These are phyloP conservation scores for Penicillium sp. DNA, from an alignment of 2,329 filamentous ascomycete species.

Conservation along the genomic window DNA sequence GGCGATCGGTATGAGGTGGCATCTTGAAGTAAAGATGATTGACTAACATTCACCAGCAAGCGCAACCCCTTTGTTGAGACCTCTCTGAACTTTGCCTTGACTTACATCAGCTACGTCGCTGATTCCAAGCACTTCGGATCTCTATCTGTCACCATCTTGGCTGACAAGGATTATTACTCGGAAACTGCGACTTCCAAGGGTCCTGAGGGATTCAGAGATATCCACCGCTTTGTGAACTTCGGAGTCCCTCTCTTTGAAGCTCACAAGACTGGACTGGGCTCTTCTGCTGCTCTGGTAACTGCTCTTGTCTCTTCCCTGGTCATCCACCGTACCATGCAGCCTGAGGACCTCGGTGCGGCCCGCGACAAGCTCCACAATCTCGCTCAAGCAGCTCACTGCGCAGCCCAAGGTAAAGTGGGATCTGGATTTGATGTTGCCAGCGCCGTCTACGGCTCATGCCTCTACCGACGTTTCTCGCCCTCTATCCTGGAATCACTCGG, in stretches of 20 bases:
- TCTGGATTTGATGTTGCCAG: conserved; percentile 94
- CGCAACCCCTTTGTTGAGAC: conserved; percentile 91
- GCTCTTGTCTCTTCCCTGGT: conserved; percentile 64
- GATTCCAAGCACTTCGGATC: conserved; percentile 62
- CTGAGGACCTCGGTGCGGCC: conserved; percentile 50
- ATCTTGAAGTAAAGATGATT: neutral
- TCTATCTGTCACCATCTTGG: conserved; percentile 79
- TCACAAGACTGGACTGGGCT: conserved; percentile 95
- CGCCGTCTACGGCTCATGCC: conserved; percentile 87
- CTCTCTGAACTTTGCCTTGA: conserved; percentile 81
- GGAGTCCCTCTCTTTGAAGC: conserved; percentile 72
- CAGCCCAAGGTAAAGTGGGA: conserved; percentile 94
- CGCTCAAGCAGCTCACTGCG: conserved; percentile 89
- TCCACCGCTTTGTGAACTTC: conserved; percentile 72
- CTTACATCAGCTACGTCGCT: conserved; percentile 64
- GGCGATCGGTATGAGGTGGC: conserved; percentile 35
- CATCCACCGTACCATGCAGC: conserved; percentile 46
- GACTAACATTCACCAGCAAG: conserved; percentile 43
- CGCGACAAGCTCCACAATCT: conserved; percentile 79
- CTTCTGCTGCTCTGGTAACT: conserved; percentile 90
- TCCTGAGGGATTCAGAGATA: conserved; percentile 32
- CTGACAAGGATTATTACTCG: conserved; percentile 97
- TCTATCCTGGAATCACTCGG: conserved; percentile 67
- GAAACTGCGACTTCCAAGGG: conserved; percentile 53
- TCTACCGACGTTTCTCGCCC: conserved; percentile 91